Conservation (phyloP, 1,284 basidiomycete genomes). For the Fomitopsis palustris region DNA sequence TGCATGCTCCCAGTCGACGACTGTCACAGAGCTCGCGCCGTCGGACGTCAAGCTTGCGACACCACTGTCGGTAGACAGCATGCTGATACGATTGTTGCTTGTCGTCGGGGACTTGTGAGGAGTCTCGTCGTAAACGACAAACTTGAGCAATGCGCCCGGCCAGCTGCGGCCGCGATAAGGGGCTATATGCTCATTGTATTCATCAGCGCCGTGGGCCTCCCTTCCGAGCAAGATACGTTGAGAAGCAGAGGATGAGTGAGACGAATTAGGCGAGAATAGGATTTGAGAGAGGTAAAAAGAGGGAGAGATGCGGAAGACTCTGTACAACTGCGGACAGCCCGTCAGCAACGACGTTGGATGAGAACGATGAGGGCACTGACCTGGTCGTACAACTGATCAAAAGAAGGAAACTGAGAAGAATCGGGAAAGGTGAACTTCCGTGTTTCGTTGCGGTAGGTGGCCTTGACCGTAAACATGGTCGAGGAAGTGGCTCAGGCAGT, state of each 20-base stretch:
- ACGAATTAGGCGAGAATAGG: constrained; percentile 59
- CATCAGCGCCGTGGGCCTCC: constrained; percentile 53
- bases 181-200: constrained; percentile 50
- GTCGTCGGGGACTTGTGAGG: constrained; percentile 35
- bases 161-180: constrained; percentile 48
- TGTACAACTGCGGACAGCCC: constrained; percentile 48
- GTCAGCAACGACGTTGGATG: constrained; percentile 6
- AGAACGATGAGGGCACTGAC: constrained; percentile 24
- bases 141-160: constrained; percentile 57
- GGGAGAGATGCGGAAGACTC: constrained; percentile 60
- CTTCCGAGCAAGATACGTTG: constrained; percentile 56
- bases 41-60: constrained; percentile 10
- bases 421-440: constrained; percentile 44
- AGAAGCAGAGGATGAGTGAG: constrained; percentile 12
- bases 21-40: constrained; percentile 15
- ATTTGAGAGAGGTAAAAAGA: constrained; percentile 61
- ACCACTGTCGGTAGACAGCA: constrained; percentile 9
- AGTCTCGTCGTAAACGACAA: constrained; percentile 54
- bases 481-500: constrained; percentile 10
- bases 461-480: constrained; percentile 53
- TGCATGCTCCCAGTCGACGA: constrained; percentile 10
- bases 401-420: constrained; percentile 38
- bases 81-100: constrained; percentile 5
- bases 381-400: constrained; percentile 40
- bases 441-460: constrained; percentile 49